A percentile compares a stretch with the other conserved stretches of the same genome.
These are phyloP conservation scores for Microdochium nivale DNA, from an alignment of 2,329 filamentous ascomycete genomes.

Conservation along the genomic window DNA sequence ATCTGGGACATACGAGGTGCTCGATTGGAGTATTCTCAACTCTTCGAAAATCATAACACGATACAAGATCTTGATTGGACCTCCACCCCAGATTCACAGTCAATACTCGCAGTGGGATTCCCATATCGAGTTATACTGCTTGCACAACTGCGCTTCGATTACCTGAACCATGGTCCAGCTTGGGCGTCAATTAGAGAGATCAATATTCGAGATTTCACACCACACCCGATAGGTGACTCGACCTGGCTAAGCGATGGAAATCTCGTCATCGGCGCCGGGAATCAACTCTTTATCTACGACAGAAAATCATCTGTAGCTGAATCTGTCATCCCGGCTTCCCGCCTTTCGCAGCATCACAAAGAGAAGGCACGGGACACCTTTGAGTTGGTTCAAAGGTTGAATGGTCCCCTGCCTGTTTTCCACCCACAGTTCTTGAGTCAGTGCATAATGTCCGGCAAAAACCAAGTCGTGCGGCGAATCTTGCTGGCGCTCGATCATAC, in stretches of 20 bases:
- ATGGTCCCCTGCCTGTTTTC: constrained; percentile 80
- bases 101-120: constrained; percentile 86
- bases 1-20: constrained; percentile 86
- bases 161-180: constrained; percentile 78
- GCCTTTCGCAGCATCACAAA: constrained; percentile 34
- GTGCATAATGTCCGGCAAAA: constrained; percentile 76
- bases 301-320: constrained; percentile 60
- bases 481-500: constrained; percentile 64
- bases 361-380: constrained; percentile 61
- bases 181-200: constrained; percentile 84
- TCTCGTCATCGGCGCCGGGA: constrained; percentile 80
- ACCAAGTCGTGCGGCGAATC: constrained; percentile 60
- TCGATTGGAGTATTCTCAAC: constrained; percentile 72
- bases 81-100: constrained; percentile 80
- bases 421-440: constrained; percentile 88
- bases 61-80: constrained; percentile 92
- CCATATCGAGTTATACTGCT: constrained; percentile 76
- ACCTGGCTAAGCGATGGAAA: constrained; percentile 83
- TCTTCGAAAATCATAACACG: constrained; percentile 62
- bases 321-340: constrained; percentile 44
- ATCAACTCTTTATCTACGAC: constrained; percentile 81
- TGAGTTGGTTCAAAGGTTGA: constrained; percentile 72
- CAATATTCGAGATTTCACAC: constrained; percentile 69
- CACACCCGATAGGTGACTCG: constrained; percentile 86
- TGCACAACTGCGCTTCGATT: constrained; percentile 85